Conservation (phyloP, 805 yeast species). For the Zygosaccharomyces pseudorouxii region DNA sequence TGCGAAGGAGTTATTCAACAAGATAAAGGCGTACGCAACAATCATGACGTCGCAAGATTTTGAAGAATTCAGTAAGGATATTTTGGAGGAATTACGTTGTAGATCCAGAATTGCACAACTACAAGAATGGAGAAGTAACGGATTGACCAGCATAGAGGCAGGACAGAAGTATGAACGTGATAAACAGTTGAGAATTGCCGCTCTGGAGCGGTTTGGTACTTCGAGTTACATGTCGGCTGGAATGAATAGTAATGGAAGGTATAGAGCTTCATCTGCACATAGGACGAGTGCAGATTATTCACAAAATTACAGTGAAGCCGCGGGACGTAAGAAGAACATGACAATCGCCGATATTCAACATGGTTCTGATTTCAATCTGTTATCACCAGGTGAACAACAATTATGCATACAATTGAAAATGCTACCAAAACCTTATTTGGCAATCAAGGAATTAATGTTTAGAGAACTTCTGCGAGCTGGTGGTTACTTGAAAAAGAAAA, state of each 20-base stretch:
- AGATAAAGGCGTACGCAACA: constrained; percentile 74
- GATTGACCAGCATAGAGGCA: constrained; percentile 75
- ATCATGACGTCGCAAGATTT: constrained; percentile 79
- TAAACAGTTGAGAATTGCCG: constrained; percentile 60
- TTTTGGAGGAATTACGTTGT: constrained; percentile 71
- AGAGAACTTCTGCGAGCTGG: constrained; percentile 82
- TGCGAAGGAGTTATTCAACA: constrained; percentile 75
- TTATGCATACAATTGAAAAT: constrained; percentile 80
- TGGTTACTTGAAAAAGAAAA: constrained; percentile 75
- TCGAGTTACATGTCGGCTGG: constrained; percentile 25
- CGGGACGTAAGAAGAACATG: constrained; percentile 39
- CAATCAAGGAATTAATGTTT: constrained; percentile 84
- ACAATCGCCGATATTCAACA: constrained; percentile 65
- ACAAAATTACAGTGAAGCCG: constrained; percentile 26
- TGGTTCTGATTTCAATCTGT: constrained; percentile 74
- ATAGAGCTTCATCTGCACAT: constrained; percentile 29
- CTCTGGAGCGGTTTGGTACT: constrained; percentile 50
- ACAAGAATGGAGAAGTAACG: constrained; percentile 90
- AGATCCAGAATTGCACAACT: constrained; percentile 80
- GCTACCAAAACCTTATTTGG: constrained; percentile 88
- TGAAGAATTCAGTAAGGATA: constrained; percentile 64
- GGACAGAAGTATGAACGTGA: constrained; percentile 89
- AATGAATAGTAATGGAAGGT: constrained; percentile 23
- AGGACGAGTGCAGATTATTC: constrained; percentile 27
- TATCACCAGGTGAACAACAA: constrained; percentile 83